Evolutionary conservation across 2,329 filamentous ascomycete genomes (phyloP).

Genomic region (Thielaviopsis euricoi): DNA sequence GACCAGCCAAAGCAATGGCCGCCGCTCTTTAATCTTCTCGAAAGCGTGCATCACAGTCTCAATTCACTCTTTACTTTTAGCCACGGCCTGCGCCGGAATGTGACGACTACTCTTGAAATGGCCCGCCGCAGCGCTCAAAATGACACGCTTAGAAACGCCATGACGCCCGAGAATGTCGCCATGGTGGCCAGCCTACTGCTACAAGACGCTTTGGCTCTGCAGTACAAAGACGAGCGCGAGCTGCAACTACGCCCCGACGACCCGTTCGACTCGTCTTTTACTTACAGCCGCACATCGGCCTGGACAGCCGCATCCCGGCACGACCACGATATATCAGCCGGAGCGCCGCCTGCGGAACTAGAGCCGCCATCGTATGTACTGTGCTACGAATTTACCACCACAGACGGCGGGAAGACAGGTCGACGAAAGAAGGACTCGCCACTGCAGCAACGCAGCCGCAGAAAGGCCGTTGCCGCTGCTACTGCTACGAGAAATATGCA

Average conservation of each 20-base stretch:
- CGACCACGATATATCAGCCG: too few species aligned
- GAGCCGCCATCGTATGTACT: not conserved
- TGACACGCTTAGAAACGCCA: slow-evolving; percentile 53
- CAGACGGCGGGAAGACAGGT: not conserved
- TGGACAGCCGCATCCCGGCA: not conserved
- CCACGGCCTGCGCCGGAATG: slow-evolving; percentile 67
- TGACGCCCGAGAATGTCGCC: slow-evolving; percentile 66
- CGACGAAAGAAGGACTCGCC: not conserved
- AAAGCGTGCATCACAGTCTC: slow-evolving; percentile 64
- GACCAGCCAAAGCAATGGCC: too few species aligned
- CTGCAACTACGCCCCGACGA: not conserved
- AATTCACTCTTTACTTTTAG: slow-evolving; percentile 94
- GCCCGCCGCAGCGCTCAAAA: slow-evolving; percentile 66
- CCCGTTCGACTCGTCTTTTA: not conserved
- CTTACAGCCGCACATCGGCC: not conserved
- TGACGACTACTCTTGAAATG: slow-evolving; percentile 81
- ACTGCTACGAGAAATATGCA: not conserved
- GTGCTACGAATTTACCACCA: not conserved
- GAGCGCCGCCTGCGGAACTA: too few species aligned
- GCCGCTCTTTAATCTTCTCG: slow-evolving; percentile 51
- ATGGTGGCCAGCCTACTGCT: slow-evolving; percentile 46
- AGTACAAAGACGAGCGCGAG: not conserved
- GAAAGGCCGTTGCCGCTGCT: too few species aligned
- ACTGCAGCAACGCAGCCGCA: not conserved
- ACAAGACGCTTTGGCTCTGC: not conserved